Evolutionary conservation across 805 yeast genomes (phyloP).

Genomic region (Schwanniomyces vanrijiae): DNA sequence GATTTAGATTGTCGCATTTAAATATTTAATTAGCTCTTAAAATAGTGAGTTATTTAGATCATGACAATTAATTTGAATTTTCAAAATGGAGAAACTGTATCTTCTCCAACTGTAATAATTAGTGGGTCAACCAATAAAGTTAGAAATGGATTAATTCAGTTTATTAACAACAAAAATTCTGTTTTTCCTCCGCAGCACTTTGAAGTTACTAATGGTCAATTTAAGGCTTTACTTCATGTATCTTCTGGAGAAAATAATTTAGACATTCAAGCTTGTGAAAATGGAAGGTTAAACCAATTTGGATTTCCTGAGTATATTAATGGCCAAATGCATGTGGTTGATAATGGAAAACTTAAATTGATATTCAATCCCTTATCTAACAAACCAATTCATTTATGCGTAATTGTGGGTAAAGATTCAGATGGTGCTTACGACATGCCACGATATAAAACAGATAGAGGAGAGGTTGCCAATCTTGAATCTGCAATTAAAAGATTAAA

Average conservation of each 20-base stretch:
- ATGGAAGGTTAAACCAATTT: constrained; percentile 28
- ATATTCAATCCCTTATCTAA: constrained; percentile 54
- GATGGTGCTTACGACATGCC: constrained; percentile 72
- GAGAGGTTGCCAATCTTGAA: constrained; percentile 67
- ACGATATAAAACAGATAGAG: constrained; percentile 36
- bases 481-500: constrained; percentile 72
- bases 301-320: constrained; percentile 24
- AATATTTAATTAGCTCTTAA: too few species aligned
- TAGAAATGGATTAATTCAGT: constrained; percentile 27
- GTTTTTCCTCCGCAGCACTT: constrained; percentile 68
- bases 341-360: constrained; percentile 22
- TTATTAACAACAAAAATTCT: constrained; percentile 30
- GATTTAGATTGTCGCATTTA: background rate
- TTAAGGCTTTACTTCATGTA: constrained; percentile 74
- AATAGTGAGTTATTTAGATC: background rate
- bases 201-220: constrained; percentile 63
- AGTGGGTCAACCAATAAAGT: constrained; percentile 24
- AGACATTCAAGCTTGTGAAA: constrained; percentile 46
- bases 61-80: constrained; percentile 33
- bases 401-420: constrained; percentile 76
- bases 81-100: constrained; percentile 34
- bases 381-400: constrained; percentile 79
- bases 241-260: constrained; percentile 67
- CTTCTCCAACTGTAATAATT: constrained; percentile 39
- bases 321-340: constrained; percentile 18